phyloP scores from a whole-genome alignment of 495 filamentous ascomycete species.

The Cercophora scortea region DNA sequence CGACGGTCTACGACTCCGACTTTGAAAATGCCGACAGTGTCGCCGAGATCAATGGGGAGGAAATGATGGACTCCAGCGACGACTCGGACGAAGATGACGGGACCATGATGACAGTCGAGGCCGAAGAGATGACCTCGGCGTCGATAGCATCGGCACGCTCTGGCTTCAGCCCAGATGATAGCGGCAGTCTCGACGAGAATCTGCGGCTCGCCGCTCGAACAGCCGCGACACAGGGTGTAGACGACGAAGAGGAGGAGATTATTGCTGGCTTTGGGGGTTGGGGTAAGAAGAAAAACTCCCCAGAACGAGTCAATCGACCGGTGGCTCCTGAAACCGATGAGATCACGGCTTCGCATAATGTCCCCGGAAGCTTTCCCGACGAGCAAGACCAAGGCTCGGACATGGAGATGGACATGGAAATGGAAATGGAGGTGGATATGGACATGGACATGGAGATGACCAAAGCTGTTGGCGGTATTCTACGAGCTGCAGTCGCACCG shows the following conservation, averaged over 20 bases:
- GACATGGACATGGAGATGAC: constrained; percentile 52
- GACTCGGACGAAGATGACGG: constrained; percentile 61
- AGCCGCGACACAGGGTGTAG: constrained; percentile 64
- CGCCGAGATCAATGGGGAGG: constrained; percentile 45
- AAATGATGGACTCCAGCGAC: constrained; percentile 43
- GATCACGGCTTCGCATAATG: too few relatives aligned
- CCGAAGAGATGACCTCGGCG: constrained; percentile 60
- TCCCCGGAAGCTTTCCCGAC: constrained; percentile 6
- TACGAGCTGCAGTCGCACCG: constrained; percentile 26
- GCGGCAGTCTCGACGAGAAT: constrained; percentile 62
- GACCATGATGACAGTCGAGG: constrained; percentile 65
- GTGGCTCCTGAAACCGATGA: background rate
- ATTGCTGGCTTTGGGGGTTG: constrained; percentile 54
- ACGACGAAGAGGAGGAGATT: constrained; percentile 73
- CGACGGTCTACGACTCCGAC: constrained; percentile 68
- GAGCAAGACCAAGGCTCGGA: constrained; percentile 21
- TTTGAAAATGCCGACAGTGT: constrained; percentile 55
- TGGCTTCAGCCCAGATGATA: constrained; percentile 53
- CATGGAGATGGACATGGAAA: constrained; percentile 34
- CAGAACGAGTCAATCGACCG: constrained; percentile 2
- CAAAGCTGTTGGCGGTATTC: constrained; percentile 47
- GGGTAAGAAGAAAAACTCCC: constrained; percentile 26
- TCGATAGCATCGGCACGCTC: constrained; percentile 53
- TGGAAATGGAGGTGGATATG: constrained; percentile 42
- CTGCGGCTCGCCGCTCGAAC: constrained; percentile 66